Conservation (phyloP, 176 grass and related monocot genomes). For the Zoysia pacifica region DNA sequence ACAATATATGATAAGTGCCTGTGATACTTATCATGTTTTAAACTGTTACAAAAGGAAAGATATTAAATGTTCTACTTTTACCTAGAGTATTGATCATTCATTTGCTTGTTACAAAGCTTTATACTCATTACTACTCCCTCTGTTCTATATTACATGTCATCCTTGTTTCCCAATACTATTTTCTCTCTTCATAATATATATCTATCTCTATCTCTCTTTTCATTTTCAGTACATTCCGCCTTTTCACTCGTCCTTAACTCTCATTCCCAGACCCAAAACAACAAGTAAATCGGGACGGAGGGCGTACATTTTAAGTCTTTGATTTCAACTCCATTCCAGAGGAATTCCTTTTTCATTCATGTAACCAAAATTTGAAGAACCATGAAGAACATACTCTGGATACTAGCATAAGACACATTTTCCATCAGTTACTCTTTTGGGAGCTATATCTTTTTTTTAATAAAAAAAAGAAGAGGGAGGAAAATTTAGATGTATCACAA, state of each 20-base stretch:
- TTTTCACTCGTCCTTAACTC: too few relatives aligned
- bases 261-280: too few relatives aligned
- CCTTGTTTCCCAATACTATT: too few relatives aligned
- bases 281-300: too few relatives aligned
- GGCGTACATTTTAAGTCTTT: neutral
- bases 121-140: neutral
- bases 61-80: neutral
- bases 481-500: slow-evolving; percentile 1
- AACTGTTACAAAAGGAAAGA: neutral
- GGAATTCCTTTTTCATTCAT: slow-evolving; percentile 3
- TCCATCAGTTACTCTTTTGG: neutral
- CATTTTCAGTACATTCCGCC: too few relatives aligned
- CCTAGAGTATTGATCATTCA: neutral
- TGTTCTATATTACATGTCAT: too few relatives aligned
- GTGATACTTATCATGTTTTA: neutral
- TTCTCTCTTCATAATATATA: too few relatives aligned
- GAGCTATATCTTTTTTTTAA: slow-evolving; percentile 1
- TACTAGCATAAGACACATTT: neutral
- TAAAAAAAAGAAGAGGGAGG: neutral
- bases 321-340: neutral
- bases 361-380: neutral
- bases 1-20: neutral
- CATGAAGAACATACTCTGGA: neutral
- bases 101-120: slow-evolving; percentile 20
- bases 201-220: too few relatives aligned